Percentiles rank a stretch among this genome's conserved stretches.
These are phyloP conservation scores for Catenaria anguillulae DNA, from an alignment of 371 early-diverging fungal genomes.

Conservation along the genomic window DNA sequence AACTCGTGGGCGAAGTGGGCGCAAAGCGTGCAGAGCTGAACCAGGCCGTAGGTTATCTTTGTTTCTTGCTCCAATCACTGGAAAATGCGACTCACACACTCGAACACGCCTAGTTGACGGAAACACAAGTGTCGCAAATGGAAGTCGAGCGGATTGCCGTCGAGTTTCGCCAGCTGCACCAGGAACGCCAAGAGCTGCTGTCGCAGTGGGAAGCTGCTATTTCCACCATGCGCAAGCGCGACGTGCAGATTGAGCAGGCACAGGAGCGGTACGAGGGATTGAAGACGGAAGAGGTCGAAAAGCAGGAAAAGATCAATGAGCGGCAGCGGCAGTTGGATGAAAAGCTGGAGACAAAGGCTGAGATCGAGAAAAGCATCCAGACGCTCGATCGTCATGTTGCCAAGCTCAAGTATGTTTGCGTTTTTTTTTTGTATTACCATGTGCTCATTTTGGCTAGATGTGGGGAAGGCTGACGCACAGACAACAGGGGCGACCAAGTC, in stretches of 20 bases:
- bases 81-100: background rate
- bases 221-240: slow-evolving; percentile 25
- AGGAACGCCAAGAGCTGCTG: slow-evolving; percentile 33
- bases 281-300: slow-evolving; percentile 20
- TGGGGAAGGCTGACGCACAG: too few species aligned
- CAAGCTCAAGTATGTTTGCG: slow-evolving; percentile 20
- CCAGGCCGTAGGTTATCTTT: slow-evolving; percentile 21
- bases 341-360: slow-evolving; percentile 21
- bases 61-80: slow-evolving; percentile 28
- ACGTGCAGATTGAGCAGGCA: slow-evolving; percentile 23
- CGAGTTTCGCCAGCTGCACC: slow-evolving; percentile 28
- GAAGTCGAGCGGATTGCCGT: slow-evolving; percentile 35
- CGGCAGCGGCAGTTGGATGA: slow-evolving; percentile 25
- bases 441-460: too few species aligned
- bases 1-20: slow-evolving; percentile 29
- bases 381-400: slow-evolving; percentile 23
- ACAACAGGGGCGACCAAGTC: slow-evolving; percentile 20
- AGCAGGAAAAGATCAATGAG: slow-evolving; percentile 24
- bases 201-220: slow-evolving; percentile 34
- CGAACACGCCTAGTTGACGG: slow-evolving; percentile 23
- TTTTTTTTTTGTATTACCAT: too few species aligned
- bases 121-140: slow-evolving; percentile 36
- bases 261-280: slow-evolving; percentile 20
- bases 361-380: slow-evolving; percentile 30
- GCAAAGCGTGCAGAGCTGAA: slow-evolving; percentile 26